Evolutionary conservation across 2,329 filamentous ascomycete genomes (phyloP).

Genomic region (Trichoderma sp.): DNA sequence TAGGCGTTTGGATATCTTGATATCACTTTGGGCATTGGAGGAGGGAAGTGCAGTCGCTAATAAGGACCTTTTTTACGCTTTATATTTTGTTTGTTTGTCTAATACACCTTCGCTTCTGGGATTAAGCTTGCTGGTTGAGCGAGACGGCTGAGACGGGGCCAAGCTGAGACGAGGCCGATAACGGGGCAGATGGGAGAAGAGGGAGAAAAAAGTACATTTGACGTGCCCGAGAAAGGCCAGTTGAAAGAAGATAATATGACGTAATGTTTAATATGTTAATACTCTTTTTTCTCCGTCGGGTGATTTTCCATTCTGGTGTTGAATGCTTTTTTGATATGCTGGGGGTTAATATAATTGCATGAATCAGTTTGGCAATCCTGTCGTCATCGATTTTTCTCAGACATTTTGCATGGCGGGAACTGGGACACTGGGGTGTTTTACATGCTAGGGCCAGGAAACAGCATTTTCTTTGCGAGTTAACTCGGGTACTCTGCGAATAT

Average conservation of each 20-base stretch:
- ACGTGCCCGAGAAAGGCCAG: not conserved
- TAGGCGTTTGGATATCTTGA: constrained; percentile 26
- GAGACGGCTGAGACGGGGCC: not conserved
- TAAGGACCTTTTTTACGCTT: constrained; percentile 29
- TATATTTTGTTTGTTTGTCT: constrained; percentile 12
- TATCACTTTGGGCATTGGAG: constrained; percentile 22
- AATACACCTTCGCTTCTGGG: constrained; percentile 22
- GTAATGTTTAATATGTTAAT: constrained; percentile 17
- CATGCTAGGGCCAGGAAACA: not conserved
- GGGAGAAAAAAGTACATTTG: constrained; percentile 8
- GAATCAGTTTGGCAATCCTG: not conserved
- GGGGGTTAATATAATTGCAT: not conserved
- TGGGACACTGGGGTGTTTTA: not conserved
- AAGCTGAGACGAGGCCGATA: not conserved
- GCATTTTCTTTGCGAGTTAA: not conserved
- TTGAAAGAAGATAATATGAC: constrained; percentile 14
- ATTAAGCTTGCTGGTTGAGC: constrained; percentile 23
- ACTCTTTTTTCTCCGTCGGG: not conserved
- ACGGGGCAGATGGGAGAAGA: not conserved
- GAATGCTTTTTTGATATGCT: not conserved
- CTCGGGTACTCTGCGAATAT: not conserved
- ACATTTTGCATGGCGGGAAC: not conserved
- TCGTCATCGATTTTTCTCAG: not conserved
- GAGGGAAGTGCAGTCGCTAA: constrained; percentile 28
- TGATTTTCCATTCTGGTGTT: not conserved